These are phyloP conservation scores for Diplodia intermedia DNA, from an alignment of 2,329 filamentous ascomycete species.

Conservation along the genomic window DNA sequence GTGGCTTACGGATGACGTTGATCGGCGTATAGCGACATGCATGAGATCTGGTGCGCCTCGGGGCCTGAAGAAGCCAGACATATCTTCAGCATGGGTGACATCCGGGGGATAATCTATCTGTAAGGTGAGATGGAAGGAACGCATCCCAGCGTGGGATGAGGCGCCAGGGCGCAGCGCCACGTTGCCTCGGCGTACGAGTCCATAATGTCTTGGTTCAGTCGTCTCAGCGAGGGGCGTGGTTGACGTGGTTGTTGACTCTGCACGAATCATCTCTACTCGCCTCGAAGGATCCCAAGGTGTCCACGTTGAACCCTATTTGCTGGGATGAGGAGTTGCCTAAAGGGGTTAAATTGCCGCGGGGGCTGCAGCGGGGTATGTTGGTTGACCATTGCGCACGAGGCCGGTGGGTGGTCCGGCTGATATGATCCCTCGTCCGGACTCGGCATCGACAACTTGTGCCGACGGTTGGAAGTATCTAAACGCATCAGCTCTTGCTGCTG, in stretches of 20 bases:
- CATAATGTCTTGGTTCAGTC: background rate
- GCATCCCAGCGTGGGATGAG: slow-evolving; percentile 13
- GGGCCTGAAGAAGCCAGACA: background rate
- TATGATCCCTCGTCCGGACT: background rate
- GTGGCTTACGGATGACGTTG: background rate
- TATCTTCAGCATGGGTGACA: slow-evolving; percentile 4
- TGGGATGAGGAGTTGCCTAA: background rate
- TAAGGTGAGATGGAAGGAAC: background rate
- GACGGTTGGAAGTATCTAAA: background rate
- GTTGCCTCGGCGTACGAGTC: background rate
- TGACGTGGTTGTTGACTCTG: background rate
- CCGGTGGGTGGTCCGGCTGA: background rate
- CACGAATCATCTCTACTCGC: background rate
- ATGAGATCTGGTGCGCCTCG: background rate
- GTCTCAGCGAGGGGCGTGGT: background rate
- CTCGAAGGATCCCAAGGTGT: background rate
- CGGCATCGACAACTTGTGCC: background rate
- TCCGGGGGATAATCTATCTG: background rate
- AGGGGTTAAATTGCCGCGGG: background rate
- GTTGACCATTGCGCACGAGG: background rate
- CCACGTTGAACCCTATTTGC: background rate
- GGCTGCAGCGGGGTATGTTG: background rate
- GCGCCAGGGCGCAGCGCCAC: slow-evolving; percentile 8
- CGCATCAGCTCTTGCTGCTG: background rate
- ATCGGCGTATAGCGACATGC: background rate